Evolutionary conservation across 192 early-diverging fungal genomes (phyloP).

Genomic region (Mortierella alpina): DNA sequence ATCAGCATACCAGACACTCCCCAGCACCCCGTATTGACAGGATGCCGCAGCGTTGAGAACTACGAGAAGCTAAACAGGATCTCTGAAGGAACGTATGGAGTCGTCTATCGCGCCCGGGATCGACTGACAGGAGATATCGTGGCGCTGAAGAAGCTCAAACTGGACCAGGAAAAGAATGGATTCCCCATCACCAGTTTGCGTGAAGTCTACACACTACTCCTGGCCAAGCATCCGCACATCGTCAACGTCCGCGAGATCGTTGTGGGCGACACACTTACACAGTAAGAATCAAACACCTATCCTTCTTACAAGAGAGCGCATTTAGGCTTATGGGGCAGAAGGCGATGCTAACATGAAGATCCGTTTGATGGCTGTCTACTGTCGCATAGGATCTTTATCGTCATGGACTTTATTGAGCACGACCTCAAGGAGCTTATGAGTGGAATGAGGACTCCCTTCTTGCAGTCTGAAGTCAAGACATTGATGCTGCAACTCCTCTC

Average conservation of each 20-base stretch:
- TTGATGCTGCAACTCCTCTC: conserved; percentile 77
- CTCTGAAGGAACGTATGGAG: conserved; percentile 96
- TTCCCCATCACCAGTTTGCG: conserved; percentile 84
- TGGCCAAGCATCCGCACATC: conserved; percentile 87
- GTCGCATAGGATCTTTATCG: conserved; percentile 83
- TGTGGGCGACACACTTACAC: conserved; percentile 69
- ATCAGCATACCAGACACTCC: conserved; percentile 38
- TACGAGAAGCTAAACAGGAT: conserved; percentile 97
- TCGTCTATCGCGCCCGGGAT: conserved; percentile 94
- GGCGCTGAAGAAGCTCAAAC: conserved; percentile 67
- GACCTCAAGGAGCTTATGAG: conserved; percentile 94
- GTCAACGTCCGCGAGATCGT: conserved; percentile 85
- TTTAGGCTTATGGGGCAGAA: no score
- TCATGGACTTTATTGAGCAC: conserved; percentile 98
- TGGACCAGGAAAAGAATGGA: conserved; percentile 73
- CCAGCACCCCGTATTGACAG: conserved; percentile 59
- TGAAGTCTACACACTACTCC: conserved; percentile 79
- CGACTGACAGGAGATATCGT: conserved; percentile 77
- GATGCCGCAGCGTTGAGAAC: conserved; percentile 81
- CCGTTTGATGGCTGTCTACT: not conserved
- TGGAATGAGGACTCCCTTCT: conserved; percentile 80
- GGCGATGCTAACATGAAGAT: no score
- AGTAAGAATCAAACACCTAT: conserved; percentile 52
- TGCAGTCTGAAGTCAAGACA: conserved; percentile 87
- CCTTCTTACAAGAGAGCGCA: not conserved